Conservation (phyloP, 2,329 filamentous ascomycete genomes). For the Stachybotrys echinatus region DNA sequence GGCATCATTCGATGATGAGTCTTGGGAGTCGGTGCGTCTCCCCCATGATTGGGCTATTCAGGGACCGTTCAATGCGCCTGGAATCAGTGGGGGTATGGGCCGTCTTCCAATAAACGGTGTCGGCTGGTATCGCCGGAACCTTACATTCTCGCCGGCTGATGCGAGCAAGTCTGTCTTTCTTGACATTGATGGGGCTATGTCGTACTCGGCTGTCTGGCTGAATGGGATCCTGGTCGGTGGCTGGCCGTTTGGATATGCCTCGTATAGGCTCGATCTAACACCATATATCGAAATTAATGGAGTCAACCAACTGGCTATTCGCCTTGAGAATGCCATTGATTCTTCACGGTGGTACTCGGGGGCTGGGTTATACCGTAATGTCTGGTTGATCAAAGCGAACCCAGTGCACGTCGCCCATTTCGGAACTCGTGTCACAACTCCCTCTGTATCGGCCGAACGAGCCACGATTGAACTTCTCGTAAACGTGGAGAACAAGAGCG, state of each 20-base stretch:
- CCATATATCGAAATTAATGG: slow-evolving; percentile 10
- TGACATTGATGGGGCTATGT: slow-evolving; percentile 47
- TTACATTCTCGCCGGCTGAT: slow-evolving; percentile 26
- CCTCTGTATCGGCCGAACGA: slow-evolving; percentile 33
- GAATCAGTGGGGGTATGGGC: slow-evolving; percentile 32
- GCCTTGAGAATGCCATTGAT: slow-evolving; percentile 2
- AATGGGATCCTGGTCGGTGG: slow-evolving; percentile 29
- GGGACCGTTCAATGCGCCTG: slow-evolving; percentile 34
- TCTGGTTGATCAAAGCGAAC: slow-evolving; percentile 4
- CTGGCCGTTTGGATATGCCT: slow-evolving; percentile 6
- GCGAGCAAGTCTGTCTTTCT: slow-evolving; percentile 34
- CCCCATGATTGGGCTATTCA: slow-evolving; percentile 46
- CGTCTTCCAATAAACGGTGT: slow-evolving; percentile 44
- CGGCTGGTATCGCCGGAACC: slow-evolving; percentile 43
- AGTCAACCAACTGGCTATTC: slow-evolving; percentile 4
- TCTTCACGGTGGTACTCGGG: slow-evolving; percentile 6
- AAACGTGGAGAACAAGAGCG: slow-evolving; percentile 38
- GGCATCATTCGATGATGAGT: slow-evolving; percentile 29
- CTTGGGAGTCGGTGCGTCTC: slow-evolving; percentile 34
- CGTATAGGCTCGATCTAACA: slow-evolving; percentile 4
- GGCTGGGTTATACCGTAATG: slow-evolving; percentile 3
- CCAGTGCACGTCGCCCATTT: slow-evolving; percentile 3
- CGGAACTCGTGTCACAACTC: slow-evolving; percentile 43
- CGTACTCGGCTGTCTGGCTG: slow-evolving; percentile 44
- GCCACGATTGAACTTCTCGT: slow-evolving; percentile 40